Evolutionary conservation across 768 basidiomycete species (phyloP), one percentile per base, ranked within the genome.

Genomic region (Tricholoma saponaceum): DNA sequence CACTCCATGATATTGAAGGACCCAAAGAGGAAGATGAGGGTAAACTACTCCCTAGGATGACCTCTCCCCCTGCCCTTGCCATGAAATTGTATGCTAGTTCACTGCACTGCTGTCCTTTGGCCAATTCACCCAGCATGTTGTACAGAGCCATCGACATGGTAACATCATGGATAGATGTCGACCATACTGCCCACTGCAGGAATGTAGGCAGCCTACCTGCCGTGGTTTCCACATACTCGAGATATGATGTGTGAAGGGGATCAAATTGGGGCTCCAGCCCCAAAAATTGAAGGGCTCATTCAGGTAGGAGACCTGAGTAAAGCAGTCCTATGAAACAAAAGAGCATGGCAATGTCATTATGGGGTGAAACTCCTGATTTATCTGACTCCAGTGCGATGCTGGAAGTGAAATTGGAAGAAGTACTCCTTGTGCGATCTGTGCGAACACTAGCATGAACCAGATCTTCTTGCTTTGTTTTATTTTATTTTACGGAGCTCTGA

Each of bases 41-140:
- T 6, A 86, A 60, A 20, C 77, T 77, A 60, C 81, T 84, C 23
- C 86, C 84, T 0, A 84, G 79, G 39, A 90, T 70, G 4, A 87
- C 80, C 60, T 90, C 89, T 1, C 83, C 84, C 1, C 83, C 83
- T n/a, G 86, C 88, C 35, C 87, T 76, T 14, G 86, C 87, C 69
- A 97, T 81, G 70, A 95, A 95, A 69, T 95, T 94, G 75, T 92
- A 92, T 0, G 91, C 88, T 10, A 91, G 76, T 65, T 92, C 89
- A 62, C 91, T 92, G 64, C 90, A 91, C 62, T 88, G 86, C 57
- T 88, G 86, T 0, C 94, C 94, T 52, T 89, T 87, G 2, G 92
- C 82, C 25, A 95, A 77, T 20, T 94, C 92, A 7, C 83, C 78
- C 28, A 97, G 74, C 95, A 95, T 95, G 63, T 95, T 90, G 67